Conservation (phyloP, 352 stramenopile species). For the Lagenidium sp. region DNA sequence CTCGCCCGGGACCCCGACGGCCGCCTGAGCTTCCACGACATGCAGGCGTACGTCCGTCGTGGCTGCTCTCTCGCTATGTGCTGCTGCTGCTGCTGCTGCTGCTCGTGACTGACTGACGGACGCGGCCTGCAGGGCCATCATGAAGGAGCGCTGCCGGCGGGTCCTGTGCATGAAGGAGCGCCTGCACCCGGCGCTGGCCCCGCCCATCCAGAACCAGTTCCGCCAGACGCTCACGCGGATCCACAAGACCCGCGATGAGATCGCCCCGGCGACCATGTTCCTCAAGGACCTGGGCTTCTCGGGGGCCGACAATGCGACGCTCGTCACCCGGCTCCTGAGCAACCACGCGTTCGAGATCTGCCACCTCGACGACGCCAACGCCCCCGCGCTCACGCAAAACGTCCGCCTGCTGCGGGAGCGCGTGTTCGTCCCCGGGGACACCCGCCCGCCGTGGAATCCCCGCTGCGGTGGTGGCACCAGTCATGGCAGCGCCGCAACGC, state of each 20-base stretch:
- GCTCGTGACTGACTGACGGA: no score
- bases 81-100: neutral
- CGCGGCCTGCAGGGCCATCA: conserved; percentile 29
- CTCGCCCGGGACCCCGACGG: conserved; percentile 28
- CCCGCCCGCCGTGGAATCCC: conserved; percentile 27
- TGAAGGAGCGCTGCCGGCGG: conserved; percentile 48
- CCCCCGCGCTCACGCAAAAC: conserved; percentile 70
- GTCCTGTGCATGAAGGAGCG: conserved; percentile 67
- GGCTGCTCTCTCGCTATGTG: neutral
- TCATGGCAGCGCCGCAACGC: neutral
- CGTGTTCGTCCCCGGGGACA: conserved; percentile 7
- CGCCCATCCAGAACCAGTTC: conserved; percentile 43
- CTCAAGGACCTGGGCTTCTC: conserved; percentile 63
- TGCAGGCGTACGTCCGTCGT: conserved; percentile 32
- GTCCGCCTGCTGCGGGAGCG: conserved; percentile 62
- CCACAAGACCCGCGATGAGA: conserved; percentile 24
- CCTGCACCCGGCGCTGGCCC: conserved; percentile 34
- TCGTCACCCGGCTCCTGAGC: conserved; percentile 64
- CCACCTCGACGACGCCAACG: conserved; percentile 73
- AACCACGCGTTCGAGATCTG: conserved; percentile 78
- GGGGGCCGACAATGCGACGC: conserved; percentile 49
- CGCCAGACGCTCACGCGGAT: conserved; percentile 30
- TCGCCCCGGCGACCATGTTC: conserved; percentile 62
- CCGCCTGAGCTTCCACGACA: conserved; percentile 73
- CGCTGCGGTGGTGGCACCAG: neutral